These are phyloP conservation scores for Debaryomyces maramus DNA, from an alignment of 805 yeast genomes.

Conservation along the genomic window DNA sequence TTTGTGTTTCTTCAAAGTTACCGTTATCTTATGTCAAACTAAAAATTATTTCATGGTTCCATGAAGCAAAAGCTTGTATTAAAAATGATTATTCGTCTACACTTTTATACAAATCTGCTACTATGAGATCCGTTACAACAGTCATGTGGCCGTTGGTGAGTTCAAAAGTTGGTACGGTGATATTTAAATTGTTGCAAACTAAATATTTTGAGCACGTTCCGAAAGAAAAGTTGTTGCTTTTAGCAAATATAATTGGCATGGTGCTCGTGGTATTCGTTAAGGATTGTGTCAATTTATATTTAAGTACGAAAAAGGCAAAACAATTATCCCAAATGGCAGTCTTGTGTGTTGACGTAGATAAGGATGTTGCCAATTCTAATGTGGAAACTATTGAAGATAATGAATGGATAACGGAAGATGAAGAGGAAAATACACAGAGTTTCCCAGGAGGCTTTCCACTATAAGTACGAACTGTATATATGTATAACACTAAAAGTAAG, in stretches of 20 bases:
- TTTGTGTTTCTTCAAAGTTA: background rate
- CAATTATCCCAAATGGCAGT: slow-evolving; percentile 30
- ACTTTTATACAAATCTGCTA: slow-evolving; percentile 21
- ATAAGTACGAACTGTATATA: background rate
- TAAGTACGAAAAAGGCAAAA: slow-evolving; percentile 28
- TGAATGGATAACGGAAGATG: slow-evolving; percentile 1
- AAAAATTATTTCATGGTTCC: slow-evolving; percentile 15
- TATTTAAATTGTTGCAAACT: slow-evolving; percentile 15
- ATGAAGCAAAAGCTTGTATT: slow-evolving; percentile 33
- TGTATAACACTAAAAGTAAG: background rate
- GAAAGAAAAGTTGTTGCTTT: slow-evolving; percentile 20
- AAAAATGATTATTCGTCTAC: slow-evolving; percentile 33
- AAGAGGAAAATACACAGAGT: slow-evolving; percentile 4
- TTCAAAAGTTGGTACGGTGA: slow-evolving; percentile 30
- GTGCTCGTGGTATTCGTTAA: slow-evolving; percentile 33
- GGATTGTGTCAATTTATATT: slow-evolving; percentile 30
- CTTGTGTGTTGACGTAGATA: slow-evolving; percentile 11
- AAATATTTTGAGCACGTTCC: slow-evolving; percentile 5
- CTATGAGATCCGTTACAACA: slow-evolving; percentile 32
- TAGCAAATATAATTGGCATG: slow-evolving; percentile 35
- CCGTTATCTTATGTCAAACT: slow-evolving; percentile 9
- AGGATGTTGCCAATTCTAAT: background rate
- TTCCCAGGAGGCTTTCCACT: slow-evolving; percentile 5
- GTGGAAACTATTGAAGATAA: background rate
- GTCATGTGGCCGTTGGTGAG: slow-evolving; percentile 41